These are phyloP conservation scores for Luffa acutangula DNA, from an alignment of 306 rosid genomes.

Conservation along the genomic window DNA sequence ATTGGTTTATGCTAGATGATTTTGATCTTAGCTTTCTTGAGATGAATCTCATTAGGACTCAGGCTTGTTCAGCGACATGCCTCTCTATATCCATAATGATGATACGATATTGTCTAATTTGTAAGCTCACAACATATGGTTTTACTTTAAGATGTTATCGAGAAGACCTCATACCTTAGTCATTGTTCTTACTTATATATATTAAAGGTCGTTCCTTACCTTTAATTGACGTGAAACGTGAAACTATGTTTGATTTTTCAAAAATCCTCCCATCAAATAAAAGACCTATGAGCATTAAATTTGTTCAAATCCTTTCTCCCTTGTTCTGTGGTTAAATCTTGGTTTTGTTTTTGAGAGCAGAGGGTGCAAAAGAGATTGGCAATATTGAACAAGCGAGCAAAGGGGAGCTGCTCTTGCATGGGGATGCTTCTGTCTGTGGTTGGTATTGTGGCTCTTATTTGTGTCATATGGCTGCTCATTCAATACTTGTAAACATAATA, in stretches of 20 bases:
- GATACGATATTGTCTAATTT: not conserved
- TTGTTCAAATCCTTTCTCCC: not conserved
- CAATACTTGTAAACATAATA: slow-evolving; percentile 13
- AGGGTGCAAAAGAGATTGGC: slow-evolving; percentile 23
- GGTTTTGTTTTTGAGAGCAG: slow-evolving; percentile 10
- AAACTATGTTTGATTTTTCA: not conserved
- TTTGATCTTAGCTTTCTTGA: not conserved
- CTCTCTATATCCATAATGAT: not conserved
- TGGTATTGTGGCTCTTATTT: slow-evolving; percentile 11
- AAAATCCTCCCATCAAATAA: not conserved
- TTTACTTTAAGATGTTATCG: not conserved
- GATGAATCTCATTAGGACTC: not conserved
- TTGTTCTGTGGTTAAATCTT: not conserved
- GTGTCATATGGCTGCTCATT: slow-evolving; percentile 15
- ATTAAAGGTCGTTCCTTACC: not conserved
- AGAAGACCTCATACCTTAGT: not conserved
- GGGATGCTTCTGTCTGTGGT: slow-evolving; percentile 19
- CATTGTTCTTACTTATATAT: not conserved
- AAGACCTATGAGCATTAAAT: not conserved
- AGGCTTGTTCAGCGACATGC: too few relatives aligned
- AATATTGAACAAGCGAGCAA: slow-evolving; percentile 21
- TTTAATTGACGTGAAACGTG: not conserved
- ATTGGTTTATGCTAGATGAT: not conserved
- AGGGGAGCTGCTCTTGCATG: slow-evolving; percentile 25
- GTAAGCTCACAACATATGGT: not conserved